Percentiles rank a stretch among this genome's conserved stretches.
These are phyloP conservation scores for Colletotrichum tamarilloi DNA, from an alignment of 2,329 filamentous ascomycete genomes.

Conservation along the genomic window DNA sequence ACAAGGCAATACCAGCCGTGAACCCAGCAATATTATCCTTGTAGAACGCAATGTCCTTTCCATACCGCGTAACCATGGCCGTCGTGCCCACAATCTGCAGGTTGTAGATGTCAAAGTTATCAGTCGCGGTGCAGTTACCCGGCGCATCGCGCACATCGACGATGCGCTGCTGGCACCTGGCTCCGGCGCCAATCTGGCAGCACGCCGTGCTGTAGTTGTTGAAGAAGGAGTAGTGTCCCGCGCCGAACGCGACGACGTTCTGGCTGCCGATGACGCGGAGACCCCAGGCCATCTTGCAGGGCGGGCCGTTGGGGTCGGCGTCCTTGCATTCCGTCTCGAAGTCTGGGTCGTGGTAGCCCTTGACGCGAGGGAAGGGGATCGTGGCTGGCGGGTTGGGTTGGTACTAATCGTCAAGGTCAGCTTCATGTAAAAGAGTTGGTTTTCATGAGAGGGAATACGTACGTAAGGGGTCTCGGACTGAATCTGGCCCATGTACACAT, in stretches of 20 bases:
- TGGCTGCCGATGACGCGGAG: conserved; percentile 68
- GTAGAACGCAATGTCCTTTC: conserved; percentile 47
- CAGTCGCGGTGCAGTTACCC: conserved; percentile 37
- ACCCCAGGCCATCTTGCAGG: conserved; percentile 72
- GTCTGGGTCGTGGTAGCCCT: conserved; percentile 59
- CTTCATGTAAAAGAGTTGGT: neutral
- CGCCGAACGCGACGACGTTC: conserved; percentile 69
- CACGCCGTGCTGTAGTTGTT: conserved; percentile 68
- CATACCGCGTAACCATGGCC: conserved; percentile 53
- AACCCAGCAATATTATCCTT: conserved; percentile 53
- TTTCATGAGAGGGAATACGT: neutral
- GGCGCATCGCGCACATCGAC: conserved; percentile 43
- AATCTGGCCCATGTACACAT: conserved; percentile 72
- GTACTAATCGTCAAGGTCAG: conserved; percentile 49
- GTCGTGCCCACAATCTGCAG: conserved; percentile 57
- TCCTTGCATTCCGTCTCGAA: conserved; percentile 58
- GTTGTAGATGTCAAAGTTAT: conserved; percentile 52
- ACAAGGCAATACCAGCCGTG: conserved; percentile 50
- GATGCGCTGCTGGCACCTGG: conserved; percentile 60
- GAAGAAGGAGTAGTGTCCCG: conserved; percentile 77
- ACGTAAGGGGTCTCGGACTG: conserved; percentile 77
- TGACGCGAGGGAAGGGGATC: conserved; percentile 62
- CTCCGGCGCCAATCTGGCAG: conserved; percentile 52
- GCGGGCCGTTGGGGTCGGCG: conserved; percentile 42
- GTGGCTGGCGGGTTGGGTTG: conserved; percentile 72